Evolutionary conservation across 768 basidiomycete species (phyloP), one percentile per base, ranked within the genome.

Genomic region (Crassisporium funariophilum): DNA sequence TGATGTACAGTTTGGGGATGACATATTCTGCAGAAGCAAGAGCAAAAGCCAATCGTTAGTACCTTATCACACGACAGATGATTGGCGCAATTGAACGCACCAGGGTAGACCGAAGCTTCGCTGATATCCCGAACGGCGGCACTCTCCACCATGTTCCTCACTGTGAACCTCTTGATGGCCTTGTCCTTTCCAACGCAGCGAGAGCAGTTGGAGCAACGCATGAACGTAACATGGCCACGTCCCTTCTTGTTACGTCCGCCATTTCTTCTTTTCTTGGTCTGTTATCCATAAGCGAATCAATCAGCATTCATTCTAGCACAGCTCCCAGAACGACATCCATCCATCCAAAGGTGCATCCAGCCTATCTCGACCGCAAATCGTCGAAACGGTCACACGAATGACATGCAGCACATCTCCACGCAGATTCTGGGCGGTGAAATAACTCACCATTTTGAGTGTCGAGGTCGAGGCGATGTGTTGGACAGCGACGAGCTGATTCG

Each of bases 191-290:
- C 87, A 49, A 97, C 94, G 69, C 91, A 94, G 59, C 97, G 90
- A 65, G 92, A 92, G 83, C 97, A 99, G 85, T 99, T 99, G 58
- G 94, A 95, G 82, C 97, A 99, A 63, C 97, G 89, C 67, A 99
- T 82, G 70, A 90, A 91, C 54, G 72, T 80, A 70, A 93, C 91
- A 73, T 97, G 94, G 70, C 95, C 97, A 65, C 97, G 93, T 63
- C 95, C 93, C 70, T 95, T 91, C 82, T 98, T 97, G 93, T 97
- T 98, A 64, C 97, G 93, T 59, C 95, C 97, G 68, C 87, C 87
- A 81, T 91, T 93, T 90, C 95, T 88, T 91, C 95, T 87, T 80
- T 98, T 97, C 82, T 95, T 95, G 60, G 94, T 98, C 95, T 95
- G 44, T 47, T 22, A 40, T 27, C n/a, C 45, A 50, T 37, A 35